Evolutionary conservation across 1,139 yeast species (phyloP).

Genomic region (Spathaspora jeffriesii): DNA sequence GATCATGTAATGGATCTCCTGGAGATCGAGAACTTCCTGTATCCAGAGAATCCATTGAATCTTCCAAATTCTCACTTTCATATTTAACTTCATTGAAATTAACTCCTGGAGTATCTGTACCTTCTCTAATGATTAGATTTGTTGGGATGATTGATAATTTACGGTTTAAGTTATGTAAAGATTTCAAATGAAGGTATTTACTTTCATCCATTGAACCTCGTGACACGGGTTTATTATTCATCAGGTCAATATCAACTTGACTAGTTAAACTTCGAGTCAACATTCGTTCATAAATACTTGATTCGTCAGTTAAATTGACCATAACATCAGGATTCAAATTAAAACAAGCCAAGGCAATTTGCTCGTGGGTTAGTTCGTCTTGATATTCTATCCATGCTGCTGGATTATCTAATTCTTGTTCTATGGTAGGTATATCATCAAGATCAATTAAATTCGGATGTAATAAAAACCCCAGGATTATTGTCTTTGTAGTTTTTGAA

Average conservation of each 20-base stretch:
- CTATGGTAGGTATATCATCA: conserved; percentile 21
- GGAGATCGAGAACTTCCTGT: conserved; percentile 1
- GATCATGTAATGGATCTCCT: conserved; percentile 15
- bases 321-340: conserved; percentile 26
- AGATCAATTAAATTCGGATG: conserved; percentile 51
- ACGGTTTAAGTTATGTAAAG: conserved; percentile 18
- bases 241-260: neutral
- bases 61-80: conserved; percentile 12
- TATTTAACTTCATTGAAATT: conserved; percentile 33
- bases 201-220: conserved; percentile 27
- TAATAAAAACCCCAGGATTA: conserved; percentile 29
- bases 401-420: conserved; percentile 33
- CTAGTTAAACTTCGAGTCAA: neutral
- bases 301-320: neutral
- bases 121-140: conserved; percentile 16
- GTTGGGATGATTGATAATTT: conserved; percentile 31
- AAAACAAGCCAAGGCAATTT: conserved; percentile 34
- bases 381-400: conserved; percentile 14
- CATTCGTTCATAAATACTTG: conserved; percentile 1
- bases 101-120: conserved; percentile 18
- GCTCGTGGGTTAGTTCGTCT: conserved; percentile 21
- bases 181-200: conserved; percentile 4
- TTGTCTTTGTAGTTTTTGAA: neutral
- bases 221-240: conserved; percentile 13
- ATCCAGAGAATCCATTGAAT: neutral